Evolutionary conservation across 2,329 filamentous ascomycete species (phyloP).

Genomic region (Cercospora sp.): DNA sequence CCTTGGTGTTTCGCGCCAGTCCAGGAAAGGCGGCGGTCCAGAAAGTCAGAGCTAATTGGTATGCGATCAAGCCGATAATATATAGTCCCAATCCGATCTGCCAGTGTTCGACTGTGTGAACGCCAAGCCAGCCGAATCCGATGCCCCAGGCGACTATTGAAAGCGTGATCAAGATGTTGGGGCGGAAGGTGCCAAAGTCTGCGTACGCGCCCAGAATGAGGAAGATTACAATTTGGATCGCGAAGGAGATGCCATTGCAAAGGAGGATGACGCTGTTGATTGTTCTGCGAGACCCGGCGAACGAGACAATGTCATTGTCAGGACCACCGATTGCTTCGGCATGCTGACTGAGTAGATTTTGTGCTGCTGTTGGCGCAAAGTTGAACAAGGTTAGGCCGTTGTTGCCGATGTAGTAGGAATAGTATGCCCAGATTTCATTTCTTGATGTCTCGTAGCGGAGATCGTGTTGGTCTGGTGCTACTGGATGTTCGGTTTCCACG

Average conservation of each 20-base stretch:
- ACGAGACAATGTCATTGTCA: conserved; percentile 54
- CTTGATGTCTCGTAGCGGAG: conserved; percentile 53
- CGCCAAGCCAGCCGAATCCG: conserved; percentile 67
- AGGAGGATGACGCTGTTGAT: conserved; percentile 66
- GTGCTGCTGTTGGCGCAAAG: conserved; percentile 64
- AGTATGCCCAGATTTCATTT: conserved; percentile 52
- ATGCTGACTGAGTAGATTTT: conserved; percentile 63
- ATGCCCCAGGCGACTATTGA: conserved; percentile 62
- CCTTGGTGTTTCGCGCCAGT: conserved; percentile 55
- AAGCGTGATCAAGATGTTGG: conserved; percentile 62
- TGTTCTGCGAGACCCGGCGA: conserved; percentile 58
- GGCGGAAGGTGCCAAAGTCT: conserved; percentile 66
- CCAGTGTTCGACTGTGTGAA: conserved; percentile 62
- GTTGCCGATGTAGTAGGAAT: conserved; percentile 64
- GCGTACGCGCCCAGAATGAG: conserved; percentile 55
- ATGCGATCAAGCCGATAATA: conserved; percentile 65
- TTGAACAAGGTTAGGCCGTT: conserved; percentile 65
- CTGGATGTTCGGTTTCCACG: conserved; percentile 41
- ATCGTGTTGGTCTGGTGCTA: conserved; percentile 58
- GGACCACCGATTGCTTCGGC: conserved; percentile 45
- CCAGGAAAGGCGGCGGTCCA: conserved; percentile 67
- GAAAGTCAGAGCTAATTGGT: conserved; percentile 67
- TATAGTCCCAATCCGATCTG: conserved; percentile 61
- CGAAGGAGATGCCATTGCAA: conserved; percentile 67
- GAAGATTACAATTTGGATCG: conserved; percentile 62